These are phyloP conservation scores for Thraustochytrium sp. DNA, from an alignment of 352 stramenopile species.

Conservation along the genomic window DNA sequence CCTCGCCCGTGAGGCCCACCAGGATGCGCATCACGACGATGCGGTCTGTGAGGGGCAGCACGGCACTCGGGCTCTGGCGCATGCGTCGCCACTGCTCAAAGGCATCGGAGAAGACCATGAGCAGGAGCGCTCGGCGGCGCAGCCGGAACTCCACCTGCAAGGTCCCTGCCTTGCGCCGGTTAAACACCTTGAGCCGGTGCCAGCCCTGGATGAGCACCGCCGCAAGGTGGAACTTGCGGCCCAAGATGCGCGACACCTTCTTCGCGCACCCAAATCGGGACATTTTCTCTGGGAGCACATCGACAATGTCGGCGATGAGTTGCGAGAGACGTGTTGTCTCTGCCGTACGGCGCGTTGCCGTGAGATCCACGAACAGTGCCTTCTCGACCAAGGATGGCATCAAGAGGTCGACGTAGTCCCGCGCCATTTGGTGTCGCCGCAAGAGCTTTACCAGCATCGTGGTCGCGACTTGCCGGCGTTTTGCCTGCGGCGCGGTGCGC, in stretches of 20 bases:
- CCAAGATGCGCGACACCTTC: not conserved
- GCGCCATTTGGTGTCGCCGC: not conserved
- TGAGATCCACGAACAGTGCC: not conserved
- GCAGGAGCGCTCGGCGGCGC: not conserved
- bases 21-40: not conserved
- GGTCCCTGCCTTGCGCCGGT: not conserved
- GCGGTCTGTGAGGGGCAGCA: not conserved
- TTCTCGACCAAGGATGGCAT: constrained; percentile 12
- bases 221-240: not conserved
- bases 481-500: not conserved
- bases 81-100: not conserved
- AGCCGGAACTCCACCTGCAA: not conserved
- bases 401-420: not conserved
- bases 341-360: not conserved
- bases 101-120: not conserved
- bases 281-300: constrained; percentile 1
- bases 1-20: not conserved
- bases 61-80: not conserved
- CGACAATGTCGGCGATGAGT: not conserved
- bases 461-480: not conserved
- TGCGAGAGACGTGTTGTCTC: not conserved
- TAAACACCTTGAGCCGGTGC: not conserved
- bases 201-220: not conserved
- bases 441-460: constrained; percentile 8
- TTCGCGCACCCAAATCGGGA: constrained; percentile 15